Conservation (phyloP, 2,329 filamentous ascomycete genomes). For the Didymella keratinophila region DNA sequence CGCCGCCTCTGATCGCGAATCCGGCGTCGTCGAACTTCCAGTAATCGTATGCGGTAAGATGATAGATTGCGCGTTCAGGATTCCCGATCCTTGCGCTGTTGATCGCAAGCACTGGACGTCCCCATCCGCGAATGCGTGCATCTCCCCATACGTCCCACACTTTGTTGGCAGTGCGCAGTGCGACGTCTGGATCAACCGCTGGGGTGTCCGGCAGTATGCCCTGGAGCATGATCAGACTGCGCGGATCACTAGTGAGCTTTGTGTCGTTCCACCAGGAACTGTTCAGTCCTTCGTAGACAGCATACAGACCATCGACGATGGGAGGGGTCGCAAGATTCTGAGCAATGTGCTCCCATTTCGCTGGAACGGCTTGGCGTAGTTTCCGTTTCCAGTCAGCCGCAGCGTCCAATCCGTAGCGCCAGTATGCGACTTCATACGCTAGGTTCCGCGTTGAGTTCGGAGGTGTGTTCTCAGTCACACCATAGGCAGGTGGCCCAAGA, state of each 20-base stretch:
- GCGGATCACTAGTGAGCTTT: slow-evolving; percentile 35
- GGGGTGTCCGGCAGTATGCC: slow-evolving; percentile 38
- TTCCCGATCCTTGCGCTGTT: slow-evolving; percentile 40
- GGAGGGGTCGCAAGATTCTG: slow-evolving; percentile 63
- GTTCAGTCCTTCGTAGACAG: slow-evolving; percentile 61
- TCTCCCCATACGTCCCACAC: slow-evolving; percentile 44
- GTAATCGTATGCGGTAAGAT: slow-evolving; percentile 58
- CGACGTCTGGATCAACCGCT: slow-evolving; percentile 33
- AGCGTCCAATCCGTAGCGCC: slow-evolving; percentile 65
- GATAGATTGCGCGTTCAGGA: slow-evolving; percentile 39
- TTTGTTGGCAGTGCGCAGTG: slow-evolving; percentile 35
- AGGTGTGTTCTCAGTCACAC: slow-evolving; percentile 64
- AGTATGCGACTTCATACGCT: slow-evolving; percentile 66
- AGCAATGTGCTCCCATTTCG: slow-evolving; percentile 59
- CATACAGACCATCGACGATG: slow-evolving; percentile 58
- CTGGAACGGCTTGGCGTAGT: slow-evolving; percentile 53
- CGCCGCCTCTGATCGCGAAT: slow-evolving; percentile 61
- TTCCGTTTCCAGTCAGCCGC: slow-evolving; percentile 62
- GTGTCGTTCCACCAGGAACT: slow-evolving; percentile 39
- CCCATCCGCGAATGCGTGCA: slow-evolving; percentile 40
- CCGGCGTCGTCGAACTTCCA: slow-evolving; percentile 63
- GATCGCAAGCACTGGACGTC: slow-evolving; percentile 42
- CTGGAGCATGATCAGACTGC: slow-evolving; percentile 40
- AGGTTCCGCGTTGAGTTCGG: slow-evolving; percentile 64
- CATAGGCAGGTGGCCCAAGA: slow-evolving; percentile 59